A percentile compares a stretch with the other conserved stretches of the same genome.
phyloP scores from a whole-genome alignment of 331 rosid species.

The Cydonia oblonga region DNA sequence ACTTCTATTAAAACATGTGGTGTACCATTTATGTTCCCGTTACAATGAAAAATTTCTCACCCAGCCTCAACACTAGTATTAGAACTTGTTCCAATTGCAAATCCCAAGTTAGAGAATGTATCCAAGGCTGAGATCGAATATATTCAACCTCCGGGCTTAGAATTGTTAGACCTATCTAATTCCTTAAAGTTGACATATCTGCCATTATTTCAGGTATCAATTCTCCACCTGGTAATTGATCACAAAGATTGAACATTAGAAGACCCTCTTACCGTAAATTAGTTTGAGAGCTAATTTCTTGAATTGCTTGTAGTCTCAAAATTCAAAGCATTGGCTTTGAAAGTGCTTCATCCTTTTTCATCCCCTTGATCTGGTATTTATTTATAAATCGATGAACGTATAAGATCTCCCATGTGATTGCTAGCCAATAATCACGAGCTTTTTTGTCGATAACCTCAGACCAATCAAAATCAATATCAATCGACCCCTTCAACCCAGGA shows the following conservation, averaged over 20 bases:
- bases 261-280: conserved; percentile 46
- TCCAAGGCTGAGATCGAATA: conserved; percentile 59
- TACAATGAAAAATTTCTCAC: too few species aligned
- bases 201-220: conserved; percentile 83
- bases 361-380: conserved; percentile 35
- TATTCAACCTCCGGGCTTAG: conserved; percentile 46
- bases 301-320: conserved; percentile 75
- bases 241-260: conserved; percentile 85
- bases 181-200: conserved; percentile 43
- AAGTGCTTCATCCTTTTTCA: conserved; percentile 64
- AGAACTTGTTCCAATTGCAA: conserved; percentile 56
- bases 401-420: conserved; percentile 69
- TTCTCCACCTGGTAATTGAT: conserved; percentile 87
- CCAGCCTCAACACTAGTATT: conserved; percentile 13
- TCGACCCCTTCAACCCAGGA: conserved; percentile 80
- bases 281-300: conserved; percentile 41
- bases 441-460: too few species aligned
- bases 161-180: conserved; percentile 24
- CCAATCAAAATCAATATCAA: too few species aligned
- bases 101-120: conserved; percentile 65
- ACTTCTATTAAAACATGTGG: too few species aligned
- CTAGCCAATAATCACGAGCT: conserved; percentile 85
- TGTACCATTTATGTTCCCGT: too few species aligned
- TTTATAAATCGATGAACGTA: conserved; percentile 62
- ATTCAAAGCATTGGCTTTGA: conserved; percentile 89